These are phyloP conservation scores for Eucalyptus marginata DNA, from an alignment of 345 rosid species.

Conservation along the genomic window DNA sequence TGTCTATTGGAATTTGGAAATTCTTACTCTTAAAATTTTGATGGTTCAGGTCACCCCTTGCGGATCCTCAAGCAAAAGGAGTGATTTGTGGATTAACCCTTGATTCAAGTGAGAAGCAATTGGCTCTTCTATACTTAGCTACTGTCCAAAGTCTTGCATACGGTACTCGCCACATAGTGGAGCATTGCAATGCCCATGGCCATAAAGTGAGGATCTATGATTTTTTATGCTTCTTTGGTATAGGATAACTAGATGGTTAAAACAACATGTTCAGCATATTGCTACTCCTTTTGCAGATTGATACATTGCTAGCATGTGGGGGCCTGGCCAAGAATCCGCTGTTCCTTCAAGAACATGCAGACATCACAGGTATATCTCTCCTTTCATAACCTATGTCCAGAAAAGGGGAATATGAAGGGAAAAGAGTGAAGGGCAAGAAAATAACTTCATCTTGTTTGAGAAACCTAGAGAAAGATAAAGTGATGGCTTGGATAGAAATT, in stretches of 20 bases:
- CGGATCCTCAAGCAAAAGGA: conserved; percentile 86
- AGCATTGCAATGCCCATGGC: conserved; percentile 89
- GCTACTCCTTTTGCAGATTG: conserved; percentile 37
- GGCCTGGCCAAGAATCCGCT: conserved; percentile 69
- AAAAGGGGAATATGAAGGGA: not conserved
- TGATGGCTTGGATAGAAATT: not conserved
- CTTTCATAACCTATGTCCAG: not conserved
- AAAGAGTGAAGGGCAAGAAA: not conserved
- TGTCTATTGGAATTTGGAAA: not conserved
- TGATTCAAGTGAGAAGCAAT: conserved; percentile 68
- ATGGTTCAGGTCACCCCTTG: conserved; percentile 76
- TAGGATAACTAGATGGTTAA: not conserved
- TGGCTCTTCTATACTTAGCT: conserved; percentile 84
- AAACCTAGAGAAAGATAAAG: not conserved
- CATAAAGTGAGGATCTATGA: conserved; percentile 44
- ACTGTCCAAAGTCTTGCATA: conserved; percentile 79
- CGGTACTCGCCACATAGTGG: conserved; percentile 88
- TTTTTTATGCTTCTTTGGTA: not conserved
- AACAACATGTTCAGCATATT: not conserved
- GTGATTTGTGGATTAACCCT: conserved; percentile 76
- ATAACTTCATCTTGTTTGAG: not conserved
- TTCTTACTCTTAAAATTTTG: not conserved
- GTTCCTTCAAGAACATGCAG: conserved; percentile 85
- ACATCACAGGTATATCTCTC: conserved; percentile 49
- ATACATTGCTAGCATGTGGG: conserved; percentile 81